Evolutionary conservation across 306 rosid genomes (phyloP).

Genomic region (peach (Prunus persica)): Prunus_persica_NCBIv2 NC_034009.1:412501-413000

Average conservation of each 20-base stretch:
- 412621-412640: background rate
- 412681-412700: conserved; percentile 25
- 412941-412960: conserved; percentile 37
- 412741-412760: conserved; percentile 76
- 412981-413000: conserved; percentile 83
- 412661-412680: background rate
- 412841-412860: conserved; percentile 24
- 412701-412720: conserved; percentile 95
- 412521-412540: conserved; percentile 5
- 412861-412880: conserved; percentile 6
- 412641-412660: background rate
- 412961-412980: conserved; percentile 92
- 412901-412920: background rate
- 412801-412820: conserved; percentile 36
- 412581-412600: background rate
- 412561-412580: background rate
- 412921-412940: conserved; percentile 12
- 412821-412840: conserved; percentile 13
- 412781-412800: conserved; percentile 96
- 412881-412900: conserved; percentile 7
- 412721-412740: conserved; percentile 92
- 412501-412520: conserved; percentile 3
- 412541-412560: conserved; percentile 2
- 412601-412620: background rate
- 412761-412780: conserved; percentile 79